Evolutionary conservation across 2,329 filamentous ascomycete species (phyloP), one percentile per base, ranked within the genome.

Genomic region (Microthyrium microscopicum): DNA sequence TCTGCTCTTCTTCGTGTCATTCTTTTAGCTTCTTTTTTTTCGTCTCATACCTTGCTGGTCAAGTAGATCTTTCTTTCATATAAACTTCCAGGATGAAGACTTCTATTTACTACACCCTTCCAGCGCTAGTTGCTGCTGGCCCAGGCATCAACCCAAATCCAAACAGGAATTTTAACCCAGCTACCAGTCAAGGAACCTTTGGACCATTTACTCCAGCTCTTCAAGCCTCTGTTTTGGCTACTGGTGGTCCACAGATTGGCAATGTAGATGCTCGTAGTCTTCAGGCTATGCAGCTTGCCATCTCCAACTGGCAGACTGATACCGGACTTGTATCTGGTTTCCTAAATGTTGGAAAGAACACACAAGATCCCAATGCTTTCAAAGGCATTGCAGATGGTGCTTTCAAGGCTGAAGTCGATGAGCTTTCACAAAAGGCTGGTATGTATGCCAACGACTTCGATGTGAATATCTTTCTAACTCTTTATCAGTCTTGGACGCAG

Each of bases 321-420:
- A 55, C 52, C 16, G 50, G 47, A 15, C 53, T 53, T 45, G 52
- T 55, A 12, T 53, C 51, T 36, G 47, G 47, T 44, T 55, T 55
- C 45, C 40, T 51, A 29, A 50, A 54, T 44, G 48, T 41, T 4
- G 52, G 51, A 24, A 36, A 39, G 12, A 43, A 34, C 41, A 52
- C 52, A 35, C 42, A 44, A 40, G 53, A 53, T 43, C 48, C 51
- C 30, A 43, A 43, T 11, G 41, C 43, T 5, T 55, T 55, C 46
- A 53, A 51, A 42, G 46, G 49, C 31, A 50, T 50, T 28, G 52
- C 52, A 20, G 44, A 45, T 6, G 51, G 52, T 11, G 52, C 52
- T 12, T 52, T 44, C 44, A 52, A 53, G 36, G 52, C 52, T 28
- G 52, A 55, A 38, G 50, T 53, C 15, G 52, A 55, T 29, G 52